These are phyloP conservation scores for Candida alai DNA, from an alignment of 805 yeast species.

Conservation along the genomic window DNA sequence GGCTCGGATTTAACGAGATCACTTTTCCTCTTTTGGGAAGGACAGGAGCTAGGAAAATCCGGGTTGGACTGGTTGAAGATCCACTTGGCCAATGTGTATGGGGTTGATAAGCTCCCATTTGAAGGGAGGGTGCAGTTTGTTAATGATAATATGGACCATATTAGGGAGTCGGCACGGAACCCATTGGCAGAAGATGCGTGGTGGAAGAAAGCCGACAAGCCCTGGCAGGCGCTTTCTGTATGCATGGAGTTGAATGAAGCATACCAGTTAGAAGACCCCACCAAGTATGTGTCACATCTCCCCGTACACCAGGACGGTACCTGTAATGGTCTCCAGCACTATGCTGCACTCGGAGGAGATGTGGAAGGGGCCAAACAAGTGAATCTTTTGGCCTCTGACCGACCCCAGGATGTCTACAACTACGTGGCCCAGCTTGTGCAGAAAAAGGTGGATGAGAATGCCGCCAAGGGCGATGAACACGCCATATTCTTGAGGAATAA, in stretches of 20 bases:
- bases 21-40: constrained; percentile 71
- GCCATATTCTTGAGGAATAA: constrained; percentile 58
- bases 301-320: constrained; percentile 89
- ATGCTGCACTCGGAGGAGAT: constrained; percentile 86
- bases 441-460: constrained; percentile 50
- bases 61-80: constrained; percentile 76
- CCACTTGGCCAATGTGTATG: constrained; percentile 70
- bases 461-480: constrained; percentile 47
- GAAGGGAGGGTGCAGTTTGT: constrained; percentile 58
- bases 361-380: constrained; percentile 79
- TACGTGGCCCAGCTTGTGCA: constrained; percentile 66
- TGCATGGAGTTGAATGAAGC: constrained; percentile 67
- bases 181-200: constrained; percentile 57
- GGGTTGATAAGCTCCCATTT: constrained; percentile 69
- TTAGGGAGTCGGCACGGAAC: constrained; percentile 55
- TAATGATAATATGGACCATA: constrained; percentile 52
- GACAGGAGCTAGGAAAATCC: constrained; percentile 57
- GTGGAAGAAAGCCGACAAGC: constrained; percentile 76
- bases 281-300: constrained; percentile 60
- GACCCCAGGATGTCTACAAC: constrained; percentile 74
- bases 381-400: constrained; percentile 63
- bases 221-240: constrained; percentile 77
- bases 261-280: constrained; percentile 57
- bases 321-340: constrained; percentile 82
- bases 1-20: constrained; percentile 79